These are phyloP conservation scores for Hirsutella rhossiliensis DNA, from an alignment of 2,329 filamentous ascomycete genomes.

Conservation along the genomic window DNA sequence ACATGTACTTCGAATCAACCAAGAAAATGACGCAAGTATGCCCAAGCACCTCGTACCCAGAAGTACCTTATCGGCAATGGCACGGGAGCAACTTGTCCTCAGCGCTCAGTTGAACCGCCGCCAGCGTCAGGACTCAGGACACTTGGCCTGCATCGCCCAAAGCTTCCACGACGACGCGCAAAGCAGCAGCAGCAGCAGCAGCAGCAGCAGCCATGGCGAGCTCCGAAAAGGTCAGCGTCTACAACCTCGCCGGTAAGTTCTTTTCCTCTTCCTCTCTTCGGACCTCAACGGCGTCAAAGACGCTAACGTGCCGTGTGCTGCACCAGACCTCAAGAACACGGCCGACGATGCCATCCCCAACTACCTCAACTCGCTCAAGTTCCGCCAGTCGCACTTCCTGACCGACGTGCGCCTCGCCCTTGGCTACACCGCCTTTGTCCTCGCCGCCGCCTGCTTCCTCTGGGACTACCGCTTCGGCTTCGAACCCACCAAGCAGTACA, in stretches of 20 bases:
- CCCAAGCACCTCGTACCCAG: too few species aligned
- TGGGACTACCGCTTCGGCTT: conserved; percentile 90
- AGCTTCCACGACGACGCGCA: background rate
- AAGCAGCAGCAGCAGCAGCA: background rate
- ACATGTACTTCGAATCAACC: background rate
- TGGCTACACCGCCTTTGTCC: conserved; percentile 69
- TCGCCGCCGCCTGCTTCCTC: conserved; percentile 74
- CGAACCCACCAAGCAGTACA: conserved; percentile 73
- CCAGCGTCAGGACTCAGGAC: background rate
- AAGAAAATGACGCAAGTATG: fast-evolving
- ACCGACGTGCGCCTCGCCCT: conserved; percentile 73
- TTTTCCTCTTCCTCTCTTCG: background rate
- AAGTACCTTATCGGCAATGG: too few species aligned
- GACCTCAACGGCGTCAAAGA: too few species aligned
- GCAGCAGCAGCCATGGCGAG: conserved; percentile 17
- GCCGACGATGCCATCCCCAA: conserved; percentile 89
- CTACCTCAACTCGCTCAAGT: conserved; percentile 81
- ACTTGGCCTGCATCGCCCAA: background rate
- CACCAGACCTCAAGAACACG: conserved; percentile 87
- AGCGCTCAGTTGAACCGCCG: background rate
- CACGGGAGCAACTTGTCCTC: background rate
- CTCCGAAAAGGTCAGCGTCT: conserved; percentile 48
- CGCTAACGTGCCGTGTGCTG: too few species aligned
- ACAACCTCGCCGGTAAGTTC: conserved; percentile 50
- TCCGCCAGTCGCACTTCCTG: conserved; percentile 69